Evolutionary conservation across 371 early-diverging fungal genomes (phyloP), one percentile per base, ranked within the genome.

Genomic region (Amoeboaphelidium occidentale): DNA sequence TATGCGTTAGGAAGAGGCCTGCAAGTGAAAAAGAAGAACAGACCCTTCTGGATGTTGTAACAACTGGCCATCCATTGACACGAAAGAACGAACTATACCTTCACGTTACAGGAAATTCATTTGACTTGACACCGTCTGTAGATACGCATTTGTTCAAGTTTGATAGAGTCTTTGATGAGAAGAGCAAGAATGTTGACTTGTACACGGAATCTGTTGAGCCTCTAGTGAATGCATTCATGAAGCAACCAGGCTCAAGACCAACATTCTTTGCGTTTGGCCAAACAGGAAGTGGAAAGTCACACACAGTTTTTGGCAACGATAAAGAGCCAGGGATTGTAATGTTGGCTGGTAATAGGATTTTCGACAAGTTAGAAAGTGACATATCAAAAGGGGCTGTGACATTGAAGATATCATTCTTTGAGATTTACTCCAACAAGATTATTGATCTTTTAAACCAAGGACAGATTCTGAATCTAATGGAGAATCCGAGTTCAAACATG

Each of bases 201-300:
- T 98, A 97, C 63, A 63, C 71, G 43, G 68, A 83, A 42, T 87
- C 90, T 17, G 96, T 96, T 3, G 68, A 64, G 45, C 91, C 89
- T 1, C 63, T 98, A 27, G 96, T 98, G 0, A 78, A 90, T 43
- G 87, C 90, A 63, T 72, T 91, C 2, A 87, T 97, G 52, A 58
- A 65, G n/a, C n/a, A n/a, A n/a, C n/a, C n/a, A 21, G 97, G 97
- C 1, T 96, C 96, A 43, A 92, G 91, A 60, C 92, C 94, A 0
- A 94, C 97, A 4, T 88, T 97, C 58, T 93, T 99, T 71, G 97
- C 97, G 47, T 96, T 93, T 66, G 97, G 98, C 0, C 98, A 96
- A 65, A 96, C 98, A 12, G 91, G 75, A 20, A 79, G 83, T 46
- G 99, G 99, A 26, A 99, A 99, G 63, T 97, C 98, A 0, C 83